Evolutionary conservation across 768 basidiomycete genomes (phyloP).

Genomic region (Lactifluus piperatus): DNA sequence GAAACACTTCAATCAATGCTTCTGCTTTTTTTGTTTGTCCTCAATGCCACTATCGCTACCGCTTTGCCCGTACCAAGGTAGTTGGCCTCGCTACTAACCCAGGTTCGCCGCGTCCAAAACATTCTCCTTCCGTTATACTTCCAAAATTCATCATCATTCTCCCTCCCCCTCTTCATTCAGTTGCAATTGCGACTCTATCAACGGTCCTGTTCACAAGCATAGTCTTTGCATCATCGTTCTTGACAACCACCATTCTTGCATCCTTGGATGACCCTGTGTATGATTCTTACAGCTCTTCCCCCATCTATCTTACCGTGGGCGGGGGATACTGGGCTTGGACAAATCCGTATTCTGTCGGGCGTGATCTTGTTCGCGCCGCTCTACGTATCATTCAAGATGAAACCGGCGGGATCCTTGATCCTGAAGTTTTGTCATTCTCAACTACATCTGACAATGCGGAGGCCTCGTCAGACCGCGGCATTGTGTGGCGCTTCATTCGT

Average conservation of each 20-base stretch:
- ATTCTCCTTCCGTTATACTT: not conserved
- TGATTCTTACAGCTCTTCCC: conserved; percentile 1
- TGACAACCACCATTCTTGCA: conserved; percentile 17
- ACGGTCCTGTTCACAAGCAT: conserved; percentile 18
- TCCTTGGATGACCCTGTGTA: conserved; percentile 11
- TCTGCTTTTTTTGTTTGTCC: conserved; percentile 73
- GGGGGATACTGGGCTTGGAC: conserved; percentile 15
- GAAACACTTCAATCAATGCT: conserved; percentile 49
- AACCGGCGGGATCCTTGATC: conserved; percentile 16
- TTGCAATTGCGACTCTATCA: conserved; percentile 41
- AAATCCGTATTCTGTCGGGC: conserved; percentile 17
- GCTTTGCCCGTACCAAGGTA: conserved; percentile 61
- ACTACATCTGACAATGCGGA: not conserved
- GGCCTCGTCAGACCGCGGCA: conserved; percentile 27
- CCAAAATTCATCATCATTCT: conserved; percentile 10
- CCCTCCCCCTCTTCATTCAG: conserved; percentile 35
- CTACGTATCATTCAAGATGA: conserved; percentile 20
- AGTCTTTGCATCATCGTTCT: conserved; percentile 17
- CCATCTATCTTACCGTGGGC: not conserved
- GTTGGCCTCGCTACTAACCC: conserved; percentile 74
- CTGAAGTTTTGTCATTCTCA: conserved; percentile 30
- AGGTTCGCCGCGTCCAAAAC: conserved; percentile 30
- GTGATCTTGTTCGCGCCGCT: conserved; percentile 20
- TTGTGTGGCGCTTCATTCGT: conserved; percentile 49
- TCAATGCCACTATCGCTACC: conserved; percentile 72